A percentile compares a stretch with the other conserved stretches of the same genome.
Conservation (phyloP, 768 basidiomycete genomes). For the Rossbeevera mucosa region DNA sequence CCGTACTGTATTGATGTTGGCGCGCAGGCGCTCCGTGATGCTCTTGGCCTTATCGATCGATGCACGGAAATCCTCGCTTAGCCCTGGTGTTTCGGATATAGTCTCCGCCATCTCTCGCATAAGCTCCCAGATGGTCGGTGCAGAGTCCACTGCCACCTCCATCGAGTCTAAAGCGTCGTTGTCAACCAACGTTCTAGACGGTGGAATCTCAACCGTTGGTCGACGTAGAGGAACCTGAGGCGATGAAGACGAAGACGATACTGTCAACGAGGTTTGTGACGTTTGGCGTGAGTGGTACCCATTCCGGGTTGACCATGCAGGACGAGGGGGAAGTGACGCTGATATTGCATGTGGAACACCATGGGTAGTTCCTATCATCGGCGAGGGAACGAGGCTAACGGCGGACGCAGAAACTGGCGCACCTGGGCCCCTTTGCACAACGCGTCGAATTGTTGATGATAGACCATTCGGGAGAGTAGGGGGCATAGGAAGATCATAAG, state of each 20-base stretch:
- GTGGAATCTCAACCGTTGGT: conserved; percentile 45
- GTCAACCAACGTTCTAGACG: conserved; percentile 64
- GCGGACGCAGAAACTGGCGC: conserved; percentile 31
- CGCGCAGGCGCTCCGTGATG: conserved; percentile 59
- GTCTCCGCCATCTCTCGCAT: conserved; percentile 70
- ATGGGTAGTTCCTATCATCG: conserved; percentile 3
- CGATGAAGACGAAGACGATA: conserved; percentile 36
- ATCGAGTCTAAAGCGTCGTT: conserved; percentile 77
- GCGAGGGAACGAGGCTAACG: conserved; percentile 14
- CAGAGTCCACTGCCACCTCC: conserved; percentile 71
- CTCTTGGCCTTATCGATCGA: conserved; percentile 57
- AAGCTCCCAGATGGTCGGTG: conserved; percentile 78
- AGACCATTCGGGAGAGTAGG: conserved; percentile 23
- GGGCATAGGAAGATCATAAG: conserved; percentile 42
- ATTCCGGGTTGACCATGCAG: conserved; percentile 7
- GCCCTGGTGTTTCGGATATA: conserved; percentile 43
- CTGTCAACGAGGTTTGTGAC: conserved; percentile 41
- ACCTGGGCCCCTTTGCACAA: conserved; percentile 47
- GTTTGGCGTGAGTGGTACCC: conserved; percentile 39
- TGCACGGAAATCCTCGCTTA: conserved; percentile 44
- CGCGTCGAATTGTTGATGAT: conserved; percentile 38
- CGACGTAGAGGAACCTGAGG: conserved; percentile 24
- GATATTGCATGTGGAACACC: conserved; percentile 7
- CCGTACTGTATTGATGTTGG: conserved; percentile 54
- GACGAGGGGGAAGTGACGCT: conserved; percentile 12